Base-by-base conservation (phyloP, 73 alveolate species). In the Symbiodinium natans region DNA sequence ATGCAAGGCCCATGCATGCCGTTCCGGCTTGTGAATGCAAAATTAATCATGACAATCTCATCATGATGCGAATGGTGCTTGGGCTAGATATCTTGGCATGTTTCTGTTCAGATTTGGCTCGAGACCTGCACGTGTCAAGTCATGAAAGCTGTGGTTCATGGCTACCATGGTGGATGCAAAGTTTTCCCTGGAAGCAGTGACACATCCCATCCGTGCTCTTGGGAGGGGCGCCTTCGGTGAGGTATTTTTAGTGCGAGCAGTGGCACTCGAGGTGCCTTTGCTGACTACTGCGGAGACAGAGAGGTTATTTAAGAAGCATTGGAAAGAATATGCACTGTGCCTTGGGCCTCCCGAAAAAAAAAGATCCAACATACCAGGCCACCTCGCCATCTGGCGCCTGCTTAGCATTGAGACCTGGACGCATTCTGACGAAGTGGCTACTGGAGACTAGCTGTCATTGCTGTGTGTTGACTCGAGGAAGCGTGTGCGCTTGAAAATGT, bases 221-320 rank as follows among this genome's bases (percentile, higher is more conserved):
- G 95, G 95, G 8, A 59, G 95, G 13, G 95, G 95, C 9, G 95
- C 95, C 36, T 88, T 88, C 23, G 95, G 95, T 41, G 95, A 88
- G 77, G 95, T 88, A 27, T 88, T 83, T 31, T 19, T 88, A 71
- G 95, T 88, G 73, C 84, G 71, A 42, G 63, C 25, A 13, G 41
- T 17, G 63, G 36, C 89, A n/a, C n/a, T n/a, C n/a, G n/a, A n/a
- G n/a, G n/a, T n/a, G n/a, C n/a, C n/a, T n/a, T n/a, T n/a, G n/a
- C n/a, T n/a, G n/a, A n/a, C n/a, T n/a, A n/a, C n/a, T n/a, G n/a
- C n/a, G n/a, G n/a, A n/a, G n/a, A n/a, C n/a, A n/a, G n/a, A n/a
- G n/a, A n/a, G n/a, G n/a, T n/a, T n/a, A n/a, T n/a, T n/a, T n/a
- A n/a, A n/a, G n/a, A n/a, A n/a, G n/a, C n/a, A n/a, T n/a, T n/a